These are phyloP conservation scores for Harrya chromipes DNA, from an alignment of 768 basidiomycete species.

Conservation along the genomic window DNA sequence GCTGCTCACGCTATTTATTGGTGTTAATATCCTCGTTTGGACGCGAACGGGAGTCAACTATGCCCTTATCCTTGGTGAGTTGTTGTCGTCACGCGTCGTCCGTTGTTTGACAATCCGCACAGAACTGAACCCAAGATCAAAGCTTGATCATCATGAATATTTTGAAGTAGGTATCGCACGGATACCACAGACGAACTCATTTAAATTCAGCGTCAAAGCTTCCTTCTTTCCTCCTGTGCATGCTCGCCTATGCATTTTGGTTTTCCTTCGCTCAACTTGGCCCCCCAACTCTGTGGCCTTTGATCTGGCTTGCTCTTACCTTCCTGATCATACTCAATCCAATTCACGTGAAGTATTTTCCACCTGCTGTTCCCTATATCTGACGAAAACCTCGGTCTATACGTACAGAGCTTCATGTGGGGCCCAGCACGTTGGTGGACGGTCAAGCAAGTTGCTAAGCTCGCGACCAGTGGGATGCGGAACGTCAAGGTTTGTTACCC, in stretches of 20 bases:
- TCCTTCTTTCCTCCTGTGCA: constrained; percentile 67
- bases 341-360: constrained; percentile 45
- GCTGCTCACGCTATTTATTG: constrained; percentile 73
- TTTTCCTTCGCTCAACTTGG: constrained; percentile 73
- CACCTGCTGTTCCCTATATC: not conserved
- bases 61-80: constrained; percentile 78
- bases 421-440: constrained; percentile 67
- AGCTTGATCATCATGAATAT: constrained; percentile 78
- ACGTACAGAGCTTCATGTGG: constrained; percentile 43
- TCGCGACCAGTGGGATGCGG: constrained; percentile 67
- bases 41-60: constrained; percentile 80
- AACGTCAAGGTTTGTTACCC: constrained; percentile 62
- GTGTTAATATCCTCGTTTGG: constrained; percentile 80
- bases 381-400: constrained; percentile 15
- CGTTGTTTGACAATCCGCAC: not conserved
- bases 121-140: constrained; percentile 71
- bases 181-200: not conserved
- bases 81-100: too few species aligned
- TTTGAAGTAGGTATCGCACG: constrained; percentile 45
- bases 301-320: constrained; percentile 74
- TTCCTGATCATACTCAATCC: constrained; percentile 68
- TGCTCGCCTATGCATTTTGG: constrained; percentile 79
- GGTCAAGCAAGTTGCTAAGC: constrained; percentile 53
- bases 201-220: constrained; percentile 43
- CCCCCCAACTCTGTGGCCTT: constrained; percentile 70